phyloP scores from a whole-genome alignment of 2,329 filamentous ascomycete species.

The Colletotrichum sp. region DNA sequence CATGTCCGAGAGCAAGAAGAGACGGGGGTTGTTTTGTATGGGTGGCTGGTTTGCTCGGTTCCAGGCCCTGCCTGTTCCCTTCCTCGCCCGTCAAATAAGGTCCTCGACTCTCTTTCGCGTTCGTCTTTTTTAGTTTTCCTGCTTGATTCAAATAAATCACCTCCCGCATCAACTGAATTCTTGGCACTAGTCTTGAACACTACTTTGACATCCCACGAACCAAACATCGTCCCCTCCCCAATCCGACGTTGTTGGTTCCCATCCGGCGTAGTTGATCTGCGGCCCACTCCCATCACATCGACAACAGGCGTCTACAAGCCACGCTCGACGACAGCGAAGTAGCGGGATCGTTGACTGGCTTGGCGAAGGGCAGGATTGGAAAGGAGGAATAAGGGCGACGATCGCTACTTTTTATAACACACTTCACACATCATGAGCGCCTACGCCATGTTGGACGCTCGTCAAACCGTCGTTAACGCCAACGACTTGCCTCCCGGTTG shows the following conservation, averaged over 20 bases:
- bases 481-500: slow-evolving; percentile 27
- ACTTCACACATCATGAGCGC: neutral
- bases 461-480: slow-evolving; percentile 10
- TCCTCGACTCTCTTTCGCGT: neutral
- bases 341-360: neutral
- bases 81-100: neutral
- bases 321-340: neutral
- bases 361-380: neutral
- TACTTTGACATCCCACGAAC: neutral
- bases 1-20: neutral
- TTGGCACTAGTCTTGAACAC: neutral
- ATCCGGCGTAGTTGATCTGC: slow-evolving; percentile 18
- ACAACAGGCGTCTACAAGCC: neutral
- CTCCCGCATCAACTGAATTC: neutral
- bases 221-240: neutral
- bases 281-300: neutral
- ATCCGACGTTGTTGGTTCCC: neutral
- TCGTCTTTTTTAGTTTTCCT: neutral
- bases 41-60: neutral
- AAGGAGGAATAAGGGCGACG: neutral
- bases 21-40: neutral
- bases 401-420: neutral
- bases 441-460: slow-evolving; percentile 4
- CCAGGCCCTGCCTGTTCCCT: neutral
- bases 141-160: slow-evolving; percentile 10